Evolutionary conservation across 2,329 filamentous ascomycete species (phyloP), one percentile per base, ranked within the genome.

Genomic region (Microdochium paspali): DNA sequence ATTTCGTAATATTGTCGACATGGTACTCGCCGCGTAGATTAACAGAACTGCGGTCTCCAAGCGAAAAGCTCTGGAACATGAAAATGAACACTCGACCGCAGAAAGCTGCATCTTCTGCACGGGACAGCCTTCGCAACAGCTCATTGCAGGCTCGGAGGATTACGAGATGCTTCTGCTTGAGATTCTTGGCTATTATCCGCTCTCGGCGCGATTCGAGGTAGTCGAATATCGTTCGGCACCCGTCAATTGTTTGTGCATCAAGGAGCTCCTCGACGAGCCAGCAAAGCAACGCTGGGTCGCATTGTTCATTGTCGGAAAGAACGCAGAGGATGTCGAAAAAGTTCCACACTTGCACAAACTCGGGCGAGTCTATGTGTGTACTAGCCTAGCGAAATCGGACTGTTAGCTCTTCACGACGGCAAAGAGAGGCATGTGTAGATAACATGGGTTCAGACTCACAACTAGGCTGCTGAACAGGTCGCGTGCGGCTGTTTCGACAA

Each of bases 71-170:
- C 64, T 98, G 93, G 66, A 97, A 98, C 61, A 98, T 80, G 66
- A 96, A 99, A 53, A 98, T 96, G 66, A 97, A 97, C 24, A 99
- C 93, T 32, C 93, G 80, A 15, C 93, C 93, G 60, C 93, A 98
- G 62, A 99, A 98, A 1, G 94, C 90, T 0, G 93, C 94, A 65
- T 98, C 93, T 63, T 97, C 90, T 3, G 93, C 91, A 48, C 93
- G 81, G n/a, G 93, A 97, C 2, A 98, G 75, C 43, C 93, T 80
- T 30, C 91, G 83, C n/a, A 98, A 73, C 15, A 98, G 74, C 67
- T 97, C 93, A 64, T 97, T 98, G 68, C 93, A 98, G 50, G 86
- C 87, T 58, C 93, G 79, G n/a, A 98, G 71, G 54, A 97, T 93
- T 49, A 95, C 82, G 39, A 97, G 70, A 50, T 88, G 85, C 64